phyloP scores from a whole-genome alignment of 805 yeast species.

The Clavispora carvajalis region DNA sequence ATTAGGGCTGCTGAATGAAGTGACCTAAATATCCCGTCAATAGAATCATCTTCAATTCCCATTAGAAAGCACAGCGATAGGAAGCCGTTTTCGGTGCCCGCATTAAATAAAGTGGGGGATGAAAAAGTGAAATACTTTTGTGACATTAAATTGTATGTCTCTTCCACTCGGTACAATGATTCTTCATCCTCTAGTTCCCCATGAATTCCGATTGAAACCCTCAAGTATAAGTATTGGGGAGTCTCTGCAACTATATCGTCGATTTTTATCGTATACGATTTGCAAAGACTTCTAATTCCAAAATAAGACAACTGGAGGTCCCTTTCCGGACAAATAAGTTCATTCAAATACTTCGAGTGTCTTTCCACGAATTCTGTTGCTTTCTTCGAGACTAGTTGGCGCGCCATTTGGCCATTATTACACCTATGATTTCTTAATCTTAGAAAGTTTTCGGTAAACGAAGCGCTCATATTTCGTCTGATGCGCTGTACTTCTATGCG shows the following conservation, averaged over 20 bases:
- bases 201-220: constrained; percentile 91
- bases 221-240: constrained; percentile 84
- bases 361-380: constrained; percentile 58
- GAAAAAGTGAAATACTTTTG: constrained; percentile 86
- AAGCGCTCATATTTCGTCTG: constrained; percentile 13
- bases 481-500: constrained; percentile 29
- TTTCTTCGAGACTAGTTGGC: constrained; percentile 66
- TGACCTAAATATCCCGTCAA: constrained; percentile 91
- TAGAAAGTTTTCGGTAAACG: constrained; percentile 24
- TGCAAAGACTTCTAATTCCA: constrained; percentile 88
- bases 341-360: constrained; percentile 61
- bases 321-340: constrained; percentile 69
- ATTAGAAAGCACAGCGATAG: constrained; percentile 90
- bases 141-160: constrained; percentile 87
- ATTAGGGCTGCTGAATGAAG: constrained; percentile 84
- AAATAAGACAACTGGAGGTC: constrained; percentile 78
- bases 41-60: constrained; percentile 91
- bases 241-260: constrained; percentile 63
- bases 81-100: constrained; percentile 82
- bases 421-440: constrained; percentile 10
- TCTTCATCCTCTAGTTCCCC: constrained; percentile 51
- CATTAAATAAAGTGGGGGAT: constrained; percentile 90
- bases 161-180: constrained; percentile 40
- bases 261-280: constrained; percentile 71
- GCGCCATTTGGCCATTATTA: constrained; percentile 7